These are phyloP conservation scores for Colletotrichum sublineola DNA, from an alignment of 2,329 filamentous ascomycete genomes.

Conservation along the genomic window DNA sequence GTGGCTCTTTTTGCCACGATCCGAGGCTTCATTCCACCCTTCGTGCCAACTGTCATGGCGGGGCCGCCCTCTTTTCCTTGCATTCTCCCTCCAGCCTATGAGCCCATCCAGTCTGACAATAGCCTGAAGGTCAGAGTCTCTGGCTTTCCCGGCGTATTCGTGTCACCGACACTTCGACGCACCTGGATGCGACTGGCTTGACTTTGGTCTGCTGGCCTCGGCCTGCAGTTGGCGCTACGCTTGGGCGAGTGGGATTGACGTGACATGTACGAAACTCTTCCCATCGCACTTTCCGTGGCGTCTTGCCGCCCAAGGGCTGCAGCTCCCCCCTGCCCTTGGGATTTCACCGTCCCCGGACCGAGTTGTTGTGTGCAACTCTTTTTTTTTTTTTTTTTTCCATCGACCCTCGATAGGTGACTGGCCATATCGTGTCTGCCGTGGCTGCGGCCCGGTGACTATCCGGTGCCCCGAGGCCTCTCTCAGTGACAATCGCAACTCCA, in stretches of 20 bases:
- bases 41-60: constrained; percentile 29
- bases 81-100: neutral
- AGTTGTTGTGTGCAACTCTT: constrained; percentile 31
- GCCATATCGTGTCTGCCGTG: constrained; percentile 14
- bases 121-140: neutral
- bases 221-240: constrained; percentile 12
- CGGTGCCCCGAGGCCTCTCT: constrained; percentile 18
- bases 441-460: constrained; percentile 29
- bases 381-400: neutral
- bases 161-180: constrained; percentile 21
- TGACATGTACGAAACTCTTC: neutral
- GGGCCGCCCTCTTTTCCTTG: constrained; percentile 14
- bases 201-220: constrained; percentile 24
- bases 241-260: constrained; percentile 15
- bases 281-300: constrained; percentile 9
- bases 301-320: constrained; percentile 13
- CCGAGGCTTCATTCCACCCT: constrained; percentile 27
- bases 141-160: constrained; percentile 10
- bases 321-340: constrained; percentile 14
- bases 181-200: constrained; percentile 16
- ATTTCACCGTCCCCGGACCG: neutral
- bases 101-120: constrained; percentile 10
- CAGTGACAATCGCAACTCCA: neutral
- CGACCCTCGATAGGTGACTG: constrained; percentile 3
- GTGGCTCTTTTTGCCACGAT: constrained; percentile 21